Evolutionary conservation across 164 flowering plant genomes (phyloP).

Genomic region (Euptelea pleiosperma): DNA sequence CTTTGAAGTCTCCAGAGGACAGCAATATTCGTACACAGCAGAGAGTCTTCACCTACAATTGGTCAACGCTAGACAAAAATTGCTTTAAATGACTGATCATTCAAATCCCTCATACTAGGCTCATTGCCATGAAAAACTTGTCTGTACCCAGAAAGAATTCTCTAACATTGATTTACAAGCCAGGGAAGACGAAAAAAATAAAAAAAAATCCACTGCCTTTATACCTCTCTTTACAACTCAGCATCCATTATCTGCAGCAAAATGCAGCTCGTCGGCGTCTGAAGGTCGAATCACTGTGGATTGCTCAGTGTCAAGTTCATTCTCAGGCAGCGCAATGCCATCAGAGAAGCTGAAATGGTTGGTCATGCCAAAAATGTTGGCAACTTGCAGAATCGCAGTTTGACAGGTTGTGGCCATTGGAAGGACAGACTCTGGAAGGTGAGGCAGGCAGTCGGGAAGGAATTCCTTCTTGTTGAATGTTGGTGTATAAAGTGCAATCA

Average conservation of each 20-base stretch:
- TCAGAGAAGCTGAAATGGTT: constrained; percentile 47
- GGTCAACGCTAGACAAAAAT: too few relatives aligned
- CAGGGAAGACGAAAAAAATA: neutral
- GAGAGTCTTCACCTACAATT: too few relatives aligned
- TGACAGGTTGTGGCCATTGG: constrained; percentile 43
- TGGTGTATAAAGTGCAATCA: constrained; percentile 46
- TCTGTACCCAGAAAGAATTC: neutral
- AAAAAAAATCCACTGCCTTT: neutral
- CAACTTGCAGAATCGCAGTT: constrained; percentile 40
- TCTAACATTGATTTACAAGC: neutral
- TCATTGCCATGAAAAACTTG: neutral
- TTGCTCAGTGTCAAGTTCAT: constrained; percentile 4
- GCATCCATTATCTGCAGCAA: constrained; percentile 10
- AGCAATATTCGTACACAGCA: too few relatives aligned
- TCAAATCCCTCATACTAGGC: neutral
- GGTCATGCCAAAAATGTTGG: constrained; percentile 50
- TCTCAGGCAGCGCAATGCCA: constrained; percentile 28
- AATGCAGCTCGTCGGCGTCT: constrained; percentile 5
- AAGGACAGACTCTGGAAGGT: constrained; percentile 55
- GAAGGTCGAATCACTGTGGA: neutral
- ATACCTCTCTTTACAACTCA: neutral
- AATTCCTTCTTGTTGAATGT: constrained; percentile 56
- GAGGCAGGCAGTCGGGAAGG: constrained; percentile 68
- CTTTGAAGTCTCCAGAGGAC: too few relatives aligned
- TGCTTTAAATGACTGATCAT: neutral